Base-by-base conservation (phyloP, 2,329 filamentous ascomycete genomes). In the Cryphonectria japonica region DNA sequence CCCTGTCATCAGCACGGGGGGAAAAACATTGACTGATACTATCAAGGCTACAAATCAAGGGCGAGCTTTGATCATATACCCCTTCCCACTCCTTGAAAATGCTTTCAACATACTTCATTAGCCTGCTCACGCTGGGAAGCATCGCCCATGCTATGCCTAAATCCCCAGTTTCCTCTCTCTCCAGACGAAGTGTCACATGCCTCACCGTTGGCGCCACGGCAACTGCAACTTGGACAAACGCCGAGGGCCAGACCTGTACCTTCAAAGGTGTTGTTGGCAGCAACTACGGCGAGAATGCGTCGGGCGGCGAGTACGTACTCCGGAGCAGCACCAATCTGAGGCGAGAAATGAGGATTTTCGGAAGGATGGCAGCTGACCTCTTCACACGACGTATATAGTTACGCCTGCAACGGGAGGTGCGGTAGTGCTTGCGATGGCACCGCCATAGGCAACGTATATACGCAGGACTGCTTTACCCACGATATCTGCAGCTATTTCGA, bases 401-500 rank as follows among this genome's bases (percentile, higher is more conserved):
- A 85, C 63, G 83, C 81, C 11, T 86, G 84, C 69, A 85, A 85
- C 67, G 84, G 84, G 1, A 79, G 84, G 41, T 86, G 85, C 46
- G 84, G 85, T 37, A 82, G 81, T 13, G 84, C 83, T 0, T 86
- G 84, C 65, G 79, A 76, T 0, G 84, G 84, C 6, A 64, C 76
- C 5, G 78, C 83, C 1, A 1, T 86, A 9, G 84, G 84, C 2
- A 84, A 85, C 46, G 83, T 78, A 4, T 86, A 86, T 70, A 85
- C 84, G 0, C 84, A 85, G 72, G 83, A 86, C 66, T 86, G 85
- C 74, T 86, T 84, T 73, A 82, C 81, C 0, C 85, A 86, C 68
- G 85, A 86, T 65, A 81, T 86, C 16, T 86, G 85, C 75, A 85
- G 83, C 4, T 86, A 83, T 73, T 86, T 86, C 71, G 82, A 86